These are phyloP conservation scores for Nicotiana benthamiana DNA, from an alignment of 257 asterid genomes.

Conservation along the genomic window DNA sequence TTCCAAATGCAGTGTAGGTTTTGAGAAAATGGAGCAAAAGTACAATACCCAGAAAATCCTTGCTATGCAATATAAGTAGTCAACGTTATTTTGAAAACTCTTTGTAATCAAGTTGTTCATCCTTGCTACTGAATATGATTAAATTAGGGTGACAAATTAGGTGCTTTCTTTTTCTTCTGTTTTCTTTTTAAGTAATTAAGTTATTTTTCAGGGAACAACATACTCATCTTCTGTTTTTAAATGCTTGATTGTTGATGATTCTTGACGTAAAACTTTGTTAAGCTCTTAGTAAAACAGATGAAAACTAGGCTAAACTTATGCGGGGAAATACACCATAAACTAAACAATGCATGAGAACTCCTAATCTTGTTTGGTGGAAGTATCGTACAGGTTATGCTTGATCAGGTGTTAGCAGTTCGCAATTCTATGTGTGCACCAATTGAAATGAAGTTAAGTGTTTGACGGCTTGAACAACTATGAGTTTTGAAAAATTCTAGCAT, in stretches of 20 bases:
- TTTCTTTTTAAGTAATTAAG: background rate
- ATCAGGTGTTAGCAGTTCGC: background rate
- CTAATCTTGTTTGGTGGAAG: background rate
- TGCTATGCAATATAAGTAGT: background rate
- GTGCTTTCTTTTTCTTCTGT: background rate
- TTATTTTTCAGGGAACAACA: background rate
- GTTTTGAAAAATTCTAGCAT: conserved; percentile 4
- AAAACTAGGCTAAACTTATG: background rate
- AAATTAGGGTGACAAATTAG: background rate
- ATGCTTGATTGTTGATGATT: background rate
- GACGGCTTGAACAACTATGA: background rate
- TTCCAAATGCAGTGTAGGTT: background rate
- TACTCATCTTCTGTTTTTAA: background rate
- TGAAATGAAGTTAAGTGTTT: background rate
- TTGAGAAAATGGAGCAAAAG: background rate
- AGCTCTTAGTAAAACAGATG: background rate
- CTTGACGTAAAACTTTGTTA: background rate
- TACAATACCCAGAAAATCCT: background rate
- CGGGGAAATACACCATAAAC: background rate
- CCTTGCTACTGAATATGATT: background rate
- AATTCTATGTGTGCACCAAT: background rate
- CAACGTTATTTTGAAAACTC: background rate
- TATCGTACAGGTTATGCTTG: background rate
- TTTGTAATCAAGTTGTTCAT: background rate
- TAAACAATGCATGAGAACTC: background rate